Evolutionary conservation across 495 filamentous ascomycete species (phyloP), one percentile per base, ranked within the genome.

Genomic region (Xylaria venustula): DNA sequence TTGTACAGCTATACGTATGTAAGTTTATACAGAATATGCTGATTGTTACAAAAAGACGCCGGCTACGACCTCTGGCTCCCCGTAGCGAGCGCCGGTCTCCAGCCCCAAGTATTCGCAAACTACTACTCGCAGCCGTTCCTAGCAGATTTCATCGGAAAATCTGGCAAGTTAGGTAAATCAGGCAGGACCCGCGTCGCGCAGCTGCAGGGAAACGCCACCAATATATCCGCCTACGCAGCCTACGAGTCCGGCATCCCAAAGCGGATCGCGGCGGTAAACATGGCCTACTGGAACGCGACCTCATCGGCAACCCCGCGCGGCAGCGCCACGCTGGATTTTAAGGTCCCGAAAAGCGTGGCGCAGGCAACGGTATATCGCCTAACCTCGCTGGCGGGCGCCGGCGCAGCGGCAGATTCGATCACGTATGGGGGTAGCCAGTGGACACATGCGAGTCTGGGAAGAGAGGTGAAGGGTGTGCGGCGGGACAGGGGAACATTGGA

Each of bases 271-370:
- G 61, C 66, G 7, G 50, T 64, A 1, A 72, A 70, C 51, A 23
- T 72, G 51, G 53, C 70, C 52, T 70, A 72, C 23, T 72, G 69
- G 69, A 70, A 70, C 25, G 46, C 63, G 69, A 71, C 69, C 9
- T 67, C 62, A 25, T 64, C 67, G 17, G 25, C 48, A 1, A 50
- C 20, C 7, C 28, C 56, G 30, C 64, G 69, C 25, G 67, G 65
- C 4, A 62, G 58, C 41, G 58, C 65, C 19, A 62, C 19, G 15
- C 23, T 72, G 14, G 22, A 58, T 6, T 15, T 72, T 15, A 22
- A 28, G 8, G 63, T 68, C 9, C 65, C 63, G 1, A 12, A 58
- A 34, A 56, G 34, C 2, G 56, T 62, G 7, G 15, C 26, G 19
- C 36, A 58, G 25, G 61, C 66, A 1, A 58, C 48, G 42, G 64